Base-by-base conservation (phyloP, 257 asterid species). In the Scutellaria minor region DNA sequence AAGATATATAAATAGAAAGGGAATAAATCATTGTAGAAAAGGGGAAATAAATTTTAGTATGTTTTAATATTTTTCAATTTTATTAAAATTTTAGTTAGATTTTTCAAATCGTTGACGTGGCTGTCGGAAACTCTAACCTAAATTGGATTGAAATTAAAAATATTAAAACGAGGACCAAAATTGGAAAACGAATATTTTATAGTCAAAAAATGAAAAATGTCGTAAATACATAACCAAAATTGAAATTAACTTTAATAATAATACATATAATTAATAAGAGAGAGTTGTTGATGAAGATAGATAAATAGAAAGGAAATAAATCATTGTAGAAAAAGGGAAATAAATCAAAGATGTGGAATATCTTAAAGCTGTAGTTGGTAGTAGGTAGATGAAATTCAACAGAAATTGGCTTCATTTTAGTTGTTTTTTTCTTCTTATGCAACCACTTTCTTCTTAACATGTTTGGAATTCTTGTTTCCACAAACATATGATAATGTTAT, bases 341-440 rank as follows among this genome's bases (percentile, higher is more conserved):
- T 9, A 31, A 40, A 60, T 57, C 51, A 79, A 1, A 46, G 18
- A 18, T 41, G 61, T 50, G 10, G 58, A 70, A 61, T 54, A 50
- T 52, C 10, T 22, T 70, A 41, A 37, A 31, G 63, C n/a, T 61
- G 76, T 37, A 64, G 82, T 70, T 54, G 80, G 73, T 75, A 75
- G 71, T 82, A 75, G 85, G 81, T 82, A 64, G 20, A 64, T 57
- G 62, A 48, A 81, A 71, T 75, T 72, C 83, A 71, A 75, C 76
- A 15, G 42, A 71, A 58, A 50, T 68, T 68, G 61, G 71, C 61
- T 20, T 46, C 73, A 64, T 63, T 75, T 72, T 54, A 42, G 61
- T 78, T 77, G 81, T 66, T 60, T 50, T 63, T 75, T 74, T 53
- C 72, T 54, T 79, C 66, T 68, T 45, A 41, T 72, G 66, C 75